These are phyloP conservation scores for Kwoniella sp. DNA, from an alignment of 768 basidiomycete species.

Conservation along the genomic window DNA sequence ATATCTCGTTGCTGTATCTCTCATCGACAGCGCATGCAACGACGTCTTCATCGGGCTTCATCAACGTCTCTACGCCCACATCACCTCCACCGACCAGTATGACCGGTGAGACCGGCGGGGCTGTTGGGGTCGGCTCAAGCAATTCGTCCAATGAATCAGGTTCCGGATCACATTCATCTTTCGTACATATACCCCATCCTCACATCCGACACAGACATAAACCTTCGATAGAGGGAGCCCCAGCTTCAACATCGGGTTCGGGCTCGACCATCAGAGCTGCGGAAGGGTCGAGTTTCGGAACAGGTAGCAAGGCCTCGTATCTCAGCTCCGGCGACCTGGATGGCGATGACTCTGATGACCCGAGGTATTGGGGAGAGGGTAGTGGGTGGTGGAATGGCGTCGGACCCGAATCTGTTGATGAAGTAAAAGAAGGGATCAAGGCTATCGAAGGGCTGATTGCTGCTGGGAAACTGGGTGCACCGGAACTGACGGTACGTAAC, in stretches of 20 bases:
- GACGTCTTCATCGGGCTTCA: slow-evolving; percentile 33
- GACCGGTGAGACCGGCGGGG: slow-evolving; percentile 7
- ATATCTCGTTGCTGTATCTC: slow-evolving; percentile 49
- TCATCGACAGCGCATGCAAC: slow-evolving; percentile 28
- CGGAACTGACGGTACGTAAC: slow-evolving; percentile 31
- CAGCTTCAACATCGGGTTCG: slow-evolving; percentile 10
- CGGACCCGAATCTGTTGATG: slow-evolving; percentile 65
- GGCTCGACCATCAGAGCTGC: slow-evolving; percentile 15
- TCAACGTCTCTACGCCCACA: slow-evolving; percentile 22
- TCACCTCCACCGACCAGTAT: slow-evolving; percentile 1
- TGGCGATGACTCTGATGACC: slow-evolving; percentile 59
- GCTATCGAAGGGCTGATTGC: slow-evolving; percentile 54
- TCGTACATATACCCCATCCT: slow-evolving; percentile 31
- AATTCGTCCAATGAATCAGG: slow-evolving; percentile 30
- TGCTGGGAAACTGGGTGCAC: slow-evolving; percentile 29
- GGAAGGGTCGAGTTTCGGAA: not conserved
- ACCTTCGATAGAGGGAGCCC: slow-evolving; percentile 10
- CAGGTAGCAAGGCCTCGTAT: slow-evolving; percentile 26
- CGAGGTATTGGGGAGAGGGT: slow-evolving; percentile 55
- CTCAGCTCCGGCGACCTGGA: slow-evolving; percentile 60
- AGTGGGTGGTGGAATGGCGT: slow-evolving; percentile 65
- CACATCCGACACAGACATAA: slow-evolving; percentile 19
- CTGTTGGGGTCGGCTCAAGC: slow-evolving; percentile 12
- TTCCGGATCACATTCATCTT: slow-evolving; percentile 28
- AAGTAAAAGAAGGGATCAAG: slow-evolving; percentile 65